Evolutionary conservation across 768 basidiomycete species (phyloP).

Genomic region (Rhizopogon roseolus): DNA sequence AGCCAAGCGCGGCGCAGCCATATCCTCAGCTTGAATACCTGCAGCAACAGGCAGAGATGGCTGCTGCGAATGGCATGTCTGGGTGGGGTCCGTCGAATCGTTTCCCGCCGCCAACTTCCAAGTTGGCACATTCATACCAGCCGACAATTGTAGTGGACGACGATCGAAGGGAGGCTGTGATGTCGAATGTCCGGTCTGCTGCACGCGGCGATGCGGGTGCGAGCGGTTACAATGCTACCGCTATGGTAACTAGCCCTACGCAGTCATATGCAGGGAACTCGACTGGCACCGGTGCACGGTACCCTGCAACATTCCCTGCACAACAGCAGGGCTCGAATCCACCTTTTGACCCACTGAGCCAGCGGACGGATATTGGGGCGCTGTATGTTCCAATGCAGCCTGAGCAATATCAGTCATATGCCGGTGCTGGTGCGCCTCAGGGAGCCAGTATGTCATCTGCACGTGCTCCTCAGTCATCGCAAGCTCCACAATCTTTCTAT

Average conservation of each 20-base stretch:
- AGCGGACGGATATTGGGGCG: constrained; percentile 59
- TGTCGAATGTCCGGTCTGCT: constrained; percentile 71
- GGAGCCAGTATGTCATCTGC: constrained; percentile 18
- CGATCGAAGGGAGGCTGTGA: constrained; percentile 71
- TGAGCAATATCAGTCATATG: constrained; percentile 66
- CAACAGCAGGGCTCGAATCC: constrained; percentile 35
- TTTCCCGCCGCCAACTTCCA: constrained; percentile 38
- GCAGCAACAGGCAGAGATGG: constrained; percentile 90
- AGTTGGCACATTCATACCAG: constrained; percentile 26
- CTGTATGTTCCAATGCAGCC: constrained; percentile 83
- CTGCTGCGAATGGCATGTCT: constrained; percentile 53
- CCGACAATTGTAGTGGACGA: constrained; percentile 60
- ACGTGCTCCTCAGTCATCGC: constrained; percentile 46
- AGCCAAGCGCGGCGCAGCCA: constrained; percentile 63
- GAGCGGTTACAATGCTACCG: constrained; percentile 39
- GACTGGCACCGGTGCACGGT: constrained; percentile 50
- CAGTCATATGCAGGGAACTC: constrained; percentile 60
- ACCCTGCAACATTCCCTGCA: constrained; percentile 47
- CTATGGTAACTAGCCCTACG: constrained; percentile 69
- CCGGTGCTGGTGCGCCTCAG: constrained; percentile 28
- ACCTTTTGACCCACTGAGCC: constrained; percentile 58
- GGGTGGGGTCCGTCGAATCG: constrained; percentile 46
- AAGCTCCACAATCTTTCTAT: constrained; percentile 56
- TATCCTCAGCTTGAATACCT: constrained; percentile 90
- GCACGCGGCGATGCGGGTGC: constrained; percentile 45